Percentiles rank a stretch among this genome's conserved stretches.
phyloP scores from a whole-genome alignment of 2,329 filamentous ascomycete species.

The Fulvia fulva region DNA sequence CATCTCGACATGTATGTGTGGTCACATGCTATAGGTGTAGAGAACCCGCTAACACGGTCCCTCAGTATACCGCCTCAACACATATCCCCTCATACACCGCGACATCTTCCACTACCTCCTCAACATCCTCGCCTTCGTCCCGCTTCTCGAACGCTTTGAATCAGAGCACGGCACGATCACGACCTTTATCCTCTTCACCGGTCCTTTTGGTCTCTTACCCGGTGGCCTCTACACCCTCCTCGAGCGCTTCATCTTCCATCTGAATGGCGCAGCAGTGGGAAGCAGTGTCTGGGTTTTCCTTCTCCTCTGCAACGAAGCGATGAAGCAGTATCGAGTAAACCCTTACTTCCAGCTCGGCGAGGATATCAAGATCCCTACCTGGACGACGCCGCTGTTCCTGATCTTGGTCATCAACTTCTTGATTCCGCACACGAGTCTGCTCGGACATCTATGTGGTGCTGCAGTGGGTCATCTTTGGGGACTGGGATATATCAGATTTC shows the following conservation, averaged over 20 bases:
- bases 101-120: constrained; percentile 75
- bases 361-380: constrained; percentile 75
- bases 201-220: constrained; percentile 62
- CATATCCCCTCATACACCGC: constrained; percentile 81
- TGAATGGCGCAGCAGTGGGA: constrained; percentile 73
- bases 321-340: constrained; percentile 78
- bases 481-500: constrained; percentile 80
- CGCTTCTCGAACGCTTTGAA: constrained; percentile 92
- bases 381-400: constrained; percentile 79
- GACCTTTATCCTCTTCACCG: constrained; percentile 81
- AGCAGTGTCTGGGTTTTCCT: constrained; percentile 93
- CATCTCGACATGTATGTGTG: constrained; percentile 62
- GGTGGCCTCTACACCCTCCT: constrained; percentile 75
- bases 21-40: background rate
- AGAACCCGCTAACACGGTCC: background rate
- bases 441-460: constrained; percentile 85
- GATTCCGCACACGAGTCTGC: constrained; percentile 73
- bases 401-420: constrained; percentile 71
- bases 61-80: constrained; percentile 89
- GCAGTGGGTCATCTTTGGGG: constrained; percentile 82
- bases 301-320: constrained; percentile 76
- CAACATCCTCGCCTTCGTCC: constrained; percentile 75
- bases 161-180: constrained; percentile 86
- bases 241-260: constrained; percentile 67
- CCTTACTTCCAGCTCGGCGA: constrained; percentile 65